phyloP scores from a whole-genome alignment of 306 rosid genomes.

The Pterocarpus santalinus region DNA sequence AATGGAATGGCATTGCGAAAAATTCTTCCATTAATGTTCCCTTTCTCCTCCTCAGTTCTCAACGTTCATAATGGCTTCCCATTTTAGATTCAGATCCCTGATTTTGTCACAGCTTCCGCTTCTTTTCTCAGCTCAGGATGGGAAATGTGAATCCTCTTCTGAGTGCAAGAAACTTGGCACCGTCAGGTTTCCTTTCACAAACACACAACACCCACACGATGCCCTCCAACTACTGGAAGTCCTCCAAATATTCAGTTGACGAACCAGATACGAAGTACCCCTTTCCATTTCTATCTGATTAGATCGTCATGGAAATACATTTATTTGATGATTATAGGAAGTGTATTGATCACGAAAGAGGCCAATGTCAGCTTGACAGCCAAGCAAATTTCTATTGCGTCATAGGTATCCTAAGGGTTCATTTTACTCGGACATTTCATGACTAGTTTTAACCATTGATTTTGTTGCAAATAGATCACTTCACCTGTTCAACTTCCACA shows the following conservation, averaged over 20 bases:
- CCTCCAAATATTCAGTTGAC: constrained; percentile 7
- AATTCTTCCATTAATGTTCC: neutral
- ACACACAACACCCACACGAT: constrained; percentile 12
- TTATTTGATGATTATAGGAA: constrained; percentile 17
- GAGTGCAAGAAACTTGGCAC: constrained; percentile 15
- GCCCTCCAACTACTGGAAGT: constrained; percentile 6
- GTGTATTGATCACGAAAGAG: constrained; percentile 15
- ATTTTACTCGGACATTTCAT: too few relatives aligned
- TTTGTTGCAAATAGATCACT: too few relatives aligned
- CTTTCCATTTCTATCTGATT: constrained; percentile 11
- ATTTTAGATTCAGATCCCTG: neutral
- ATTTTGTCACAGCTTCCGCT: constrained; percentile 7
- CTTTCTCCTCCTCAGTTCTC: too few relatives aligned
- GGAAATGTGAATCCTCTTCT: constrained; percentile 25
- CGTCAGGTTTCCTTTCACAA: constrained; percentile 45
- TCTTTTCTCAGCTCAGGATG: constrained; percentile 30
- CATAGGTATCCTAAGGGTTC: constrained; percentile 25
- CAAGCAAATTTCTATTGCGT: constrained; percentile 7
- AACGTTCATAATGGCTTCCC: neutral
- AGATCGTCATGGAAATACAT: neutral
- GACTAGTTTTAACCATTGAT: too few relatives aligned
- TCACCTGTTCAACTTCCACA: too few relatives aligned
- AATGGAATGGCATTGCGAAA: too few relatives aligned
- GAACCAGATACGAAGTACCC: neutral
- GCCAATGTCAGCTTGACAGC: constrained; percentile 37